Evolutionary conservation across 2,329 filamentous ascomycete genomes (phyloP).

Genomic region (Fusarium lateritium): DNA sequence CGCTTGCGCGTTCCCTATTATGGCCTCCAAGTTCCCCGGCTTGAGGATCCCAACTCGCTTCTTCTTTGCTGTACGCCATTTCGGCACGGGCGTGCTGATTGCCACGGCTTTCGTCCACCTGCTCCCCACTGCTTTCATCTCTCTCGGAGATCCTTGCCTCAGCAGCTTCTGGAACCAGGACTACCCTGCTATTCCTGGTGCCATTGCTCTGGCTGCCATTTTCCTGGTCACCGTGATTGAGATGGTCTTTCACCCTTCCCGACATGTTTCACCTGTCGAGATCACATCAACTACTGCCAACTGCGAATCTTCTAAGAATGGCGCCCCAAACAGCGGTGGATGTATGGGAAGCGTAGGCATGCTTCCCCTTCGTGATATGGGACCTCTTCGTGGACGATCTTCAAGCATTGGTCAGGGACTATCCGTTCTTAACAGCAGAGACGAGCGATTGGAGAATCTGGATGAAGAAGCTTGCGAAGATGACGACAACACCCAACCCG

Average conservation of each 20-base stretch:
- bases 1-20: conserved; percentile 67
- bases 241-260: conserved; percentile 71
- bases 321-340: conserved; percentile 31
- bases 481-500: conserved; percentile 23
- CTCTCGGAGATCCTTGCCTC: conserved; percentile 76
- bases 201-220: conserved; percentile 84
- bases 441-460: conserved; percentile 31
- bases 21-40: conserved; percentile 66
- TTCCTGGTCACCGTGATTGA: conserved; percentile 86
- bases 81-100: conserved; percentile 82
- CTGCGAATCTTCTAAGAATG: not conserved
- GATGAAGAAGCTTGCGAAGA: conserved; percentile 36
- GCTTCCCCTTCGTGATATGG: conserved; percentile 54
- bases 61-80: conserved; percentile 75
- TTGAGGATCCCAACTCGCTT: conserved; percentile 68
- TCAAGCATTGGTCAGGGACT: conserved; percentile 55
- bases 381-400: conserved; percentile 52
- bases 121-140: conserved; percentile 75
- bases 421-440: conserved; percentile 49
- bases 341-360: conserved; percentile 49
- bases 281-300: conserved; percentile 4
- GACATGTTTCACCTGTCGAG: conserved; percentile 49
- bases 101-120: conserved; percentile 87
- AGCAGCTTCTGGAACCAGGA: conserved; percentile 81
- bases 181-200: conserved; percentile 84